Evolutionary conservation across 148 eudicot species (phyloP).

Genomic region (Vaccinium corymbosum): DNA sequence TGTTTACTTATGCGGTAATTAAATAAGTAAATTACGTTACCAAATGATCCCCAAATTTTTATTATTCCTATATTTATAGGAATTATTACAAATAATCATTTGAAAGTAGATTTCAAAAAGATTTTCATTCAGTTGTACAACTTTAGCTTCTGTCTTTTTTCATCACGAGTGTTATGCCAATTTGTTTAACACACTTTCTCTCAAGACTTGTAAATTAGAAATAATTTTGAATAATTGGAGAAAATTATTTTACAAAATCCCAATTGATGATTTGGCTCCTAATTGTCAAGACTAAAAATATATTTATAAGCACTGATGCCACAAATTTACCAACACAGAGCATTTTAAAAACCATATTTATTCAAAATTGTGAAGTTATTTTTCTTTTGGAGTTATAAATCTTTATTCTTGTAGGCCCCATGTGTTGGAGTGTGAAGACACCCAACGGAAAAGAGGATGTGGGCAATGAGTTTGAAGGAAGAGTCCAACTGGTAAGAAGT

Average conservation of each 20-base stretch:
- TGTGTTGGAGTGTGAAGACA: neutral
- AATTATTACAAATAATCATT: neutral
- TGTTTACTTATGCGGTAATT: neutral
- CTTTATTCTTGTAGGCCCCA: neutral
- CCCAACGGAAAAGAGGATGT: constrained; percentile 2
- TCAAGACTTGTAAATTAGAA: neutral
- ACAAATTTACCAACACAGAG: neutral
- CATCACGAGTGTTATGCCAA: neutral
- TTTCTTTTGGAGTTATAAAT: neutral
- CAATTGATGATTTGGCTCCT: neutral
- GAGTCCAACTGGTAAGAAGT: constrained; percentile 19
- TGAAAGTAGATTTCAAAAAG: neutral
- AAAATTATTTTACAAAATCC: neutral
- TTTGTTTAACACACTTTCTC: neutral
- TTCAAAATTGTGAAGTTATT: neutral
- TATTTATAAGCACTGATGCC: no score
- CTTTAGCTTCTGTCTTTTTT: neutral
- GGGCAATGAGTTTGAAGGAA: neutral
- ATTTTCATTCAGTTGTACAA: neutral
- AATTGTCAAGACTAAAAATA: neutral
- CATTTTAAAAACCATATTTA: neutral
- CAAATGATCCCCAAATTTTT: neutral
- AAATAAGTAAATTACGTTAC: neutral
- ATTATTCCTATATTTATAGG: neutral
- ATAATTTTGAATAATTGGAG: neutral